Base-by-base conservation (phyloP, 768 basidiomycete species). In the Kwoniella newhampshirensis region DNA sequence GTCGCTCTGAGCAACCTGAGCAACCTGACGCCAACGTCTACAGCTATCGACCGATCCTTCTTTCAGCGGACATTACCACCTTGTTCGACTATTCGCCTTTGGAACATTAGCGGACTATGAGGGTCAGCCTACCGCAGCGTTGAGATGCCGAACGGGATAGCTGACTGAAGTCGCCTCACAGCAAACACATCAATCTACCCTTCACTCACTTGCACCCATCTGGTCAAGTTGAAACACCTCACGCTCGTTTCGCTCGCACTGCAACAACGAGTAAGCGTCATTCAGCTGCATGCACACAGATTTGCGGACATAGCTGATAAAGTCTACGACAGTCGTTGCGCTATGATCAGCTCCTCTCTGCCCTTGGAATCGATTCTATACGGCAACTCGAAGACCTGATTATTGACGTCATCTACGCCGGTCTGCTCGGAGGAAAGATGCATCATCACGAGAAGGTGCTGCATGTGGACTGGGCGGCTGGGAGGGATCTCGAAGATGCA, bases 321-420 rank as follows among this genome's bases (percentile, higher is more conserved):
- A 30, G 12, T 5, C 15, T 18, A 15, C 26, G 2, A 25, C 88
- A 91, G 88, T 89, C 65, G 1, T 83, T 97, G 2, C 85, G 90
- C 0, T 98, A 98, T 75, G 75, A 84, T 9, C 78, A 82, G 32
- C 82, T 98, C 1, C 82, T 89, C 6, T 72, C 82, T 48, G 79
- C 82, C 2, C 82, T 99, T 18, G 83, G 89, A 46, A 82, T 94
- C 76, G 81, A 85, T 2, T 85, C 83, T 4, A 84, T 93, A 56
- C 86, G 93, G 51, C 88, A 88, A 54, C 85, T 99, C 2, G 94
- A 99, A 75, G 93, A 97, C 77, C 84, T 97, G 62, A 89, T 98
- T 72, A 98, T 99, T 75, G 92, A 97, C 68, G 88, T 88, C 11
- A 92, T 97, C 76, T 98, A 97, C 77, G 84, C 89, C 37, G 88